Evolutionary conservation across 2,329 filamentous ascomycete genomes (phyloP).

Genomic region (Ophiostoma quercus): DNA sequence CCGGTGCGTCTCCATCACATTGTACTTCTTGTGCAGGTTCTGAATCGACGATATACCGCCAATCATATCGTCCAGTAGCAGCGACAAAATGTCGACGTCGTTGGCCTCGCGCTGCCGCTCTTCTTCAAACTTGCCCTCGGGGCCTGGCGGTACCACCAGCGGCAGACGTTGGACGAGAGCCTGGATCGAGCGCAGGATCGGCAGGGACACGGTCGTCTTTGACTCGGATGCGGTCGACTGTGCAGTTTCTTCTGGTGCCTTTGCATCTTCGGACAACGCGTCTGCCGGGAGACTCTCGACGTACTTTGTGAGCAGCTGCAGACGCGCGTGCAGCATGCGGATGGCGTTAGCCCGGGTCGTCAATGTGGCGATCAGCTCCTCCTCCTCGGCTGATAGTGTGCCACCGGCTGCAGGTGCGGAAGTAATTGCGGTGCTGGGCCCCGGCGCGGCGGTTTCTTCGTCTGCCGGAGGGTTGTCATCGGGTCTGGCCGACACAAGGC

Average conservation of each 20-base stretch:
- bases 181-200: slow-evolving; percentile 81
- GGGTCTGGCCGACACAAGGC: slow-evolving; percentile 31
- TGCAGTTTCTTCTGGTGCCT: slow-evolving; percentile 30
- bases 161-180: slow-evolving; percentile 78
- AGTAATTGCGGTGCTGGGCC: neutral
- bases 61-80: slow-evolving; percentile 67
- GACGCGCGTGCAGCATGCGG: slow-evolving; percentile 79
- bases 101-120: slow-evolving; percentile 75
- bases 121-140: slow-evolving; percentile 55
- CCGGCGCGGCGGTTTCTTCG: neutral
- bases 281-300: slow-evolving; percentile 66
- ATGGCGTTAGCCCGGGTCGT: slow-evolving; percentile 88
- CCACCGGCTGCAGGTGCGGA: neutral
- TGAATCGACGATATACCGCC: slow-evolving; percentile 60
- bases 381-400: slow-evolving; percentile 52
- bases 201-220: slow-evolving; percentile 49
- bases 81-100: slow-evolving; percentile 71
- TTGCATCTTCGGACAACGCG: slow-evolving; percentile 36
- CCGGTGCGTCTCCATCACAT: slow-evolving; percentile 46
- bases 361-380: slow-evolving; percentile 60
- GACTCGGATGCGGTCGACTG: slow-evolving; percentile 29
- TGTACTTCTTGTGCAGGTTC: slow-evolving; percentile 64
- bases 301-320: slow-evolving; percentile 69
- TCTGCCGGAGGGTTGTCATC: slow-evolving; percentile 27
- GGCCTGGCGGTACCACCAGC: slow-evolving; percentile 68